Percentiles rank a stretch among this genome's conserved stretches.
Evolutionary conservation across 768 basidiomycete genomes (phyloP).

Genomic region (Gymnopilus dilepis): DNA sequence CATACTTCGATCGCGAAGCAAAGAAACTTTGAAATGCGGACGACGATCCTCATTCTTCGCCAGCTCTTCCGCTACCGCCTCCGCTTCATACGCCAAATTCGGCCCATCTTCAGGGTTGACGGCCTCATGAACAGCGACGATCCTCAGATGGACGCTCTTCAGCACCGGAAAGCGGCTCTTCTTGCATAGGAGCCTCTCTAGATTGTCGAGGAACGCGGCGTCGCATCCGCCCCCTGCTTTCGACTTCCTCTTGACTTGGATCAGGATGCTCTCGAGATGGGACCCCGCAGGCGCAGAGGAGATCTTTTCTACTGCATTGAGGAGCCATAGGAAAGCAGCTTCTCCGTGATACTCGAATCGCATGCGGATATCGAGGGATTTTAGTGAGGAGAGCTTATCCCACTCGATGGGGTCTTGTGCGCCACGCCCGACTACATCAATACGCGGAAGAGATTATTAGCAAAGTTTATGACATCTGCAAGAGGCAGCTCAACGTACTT

Average conservation of each 20-base stretch:
- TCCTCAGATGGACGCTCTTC: background rate
- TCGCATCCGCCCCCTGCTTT: background rate
- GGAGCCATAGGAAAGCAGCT: conserved; percentile 5
- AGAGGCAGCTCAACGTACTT: background rate
- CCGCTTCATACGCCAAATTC: background rate
- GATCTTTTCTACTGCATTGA: background rate
- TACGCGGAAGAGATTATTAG: background rate
- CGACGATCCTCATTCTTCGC: too few relatives aligned
- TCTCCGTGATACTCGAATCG: background rate
- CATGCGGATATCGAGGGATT: background rate
- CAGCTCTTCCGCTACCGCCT: too few relatives aligned
- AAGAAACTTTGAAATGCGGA: background rate
- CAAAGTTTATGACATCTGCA: too few relatives aligned
- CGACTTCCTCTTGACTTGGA: background rate
- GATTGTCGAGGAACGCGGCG: background rate
- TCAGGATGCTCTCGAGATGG: background rate
- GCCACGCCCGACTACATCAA: too few relatives aligned
- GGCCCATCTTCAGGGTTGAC: too few relatives aligned
- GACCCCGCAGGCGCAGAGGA: background rate
- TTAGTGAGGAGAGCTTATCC: background rate
- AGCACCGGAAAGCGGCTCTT: background rate
- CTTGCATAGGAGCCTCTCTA: background rate
- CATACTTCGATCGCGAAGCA: background rate
- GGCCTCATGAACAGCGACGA: background rate
- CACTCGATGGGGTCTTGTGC: background rate